phyloP scores from a whole-genome alignment of 495 filamentous ascomycete species.

The Lentithecium fluviatile region DNA sequence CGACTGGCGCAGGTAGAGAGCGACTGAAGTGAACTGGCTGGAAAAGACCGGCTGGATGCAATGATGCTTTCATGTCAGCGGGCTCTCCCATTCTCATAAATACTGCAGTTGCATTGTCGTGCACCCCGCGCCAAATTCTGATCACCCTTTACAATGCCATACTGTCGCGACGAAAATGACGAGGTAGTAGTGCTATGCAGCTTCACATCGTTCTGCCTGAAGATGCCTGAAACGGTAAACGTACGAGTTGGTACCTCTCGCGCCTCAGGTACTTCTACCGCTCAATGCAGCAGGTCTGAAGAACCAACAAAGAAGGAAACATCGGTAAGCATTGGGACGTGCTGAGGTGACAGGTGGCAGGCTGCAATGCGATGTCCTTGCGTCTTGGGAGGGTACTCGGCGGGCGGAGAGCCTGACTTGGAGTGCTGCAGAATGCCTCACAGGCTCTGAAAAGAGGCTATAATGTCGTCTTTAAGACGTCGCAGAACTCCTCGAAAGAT shows the following conservation, averaged over 20 bases:
- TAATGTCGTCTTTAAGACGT: no score
- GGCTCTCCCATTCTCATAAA: slow-evolving; percentile 6
- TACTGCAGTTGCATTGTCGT: background rate
- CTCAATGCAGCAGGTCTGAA: slow-evolving; percentile 11
- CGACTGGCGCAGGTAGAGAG: slow-evolving; percentile 20
- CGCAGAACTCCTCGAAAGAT: no score
- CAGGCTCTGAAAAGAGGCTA: no score
- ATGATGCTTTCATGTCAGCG: background rate
- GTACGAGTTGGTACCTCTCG: slow-evolving; percentile 8
- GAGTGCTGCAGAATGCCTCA: no score
- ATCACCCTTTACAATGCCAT: background rate
- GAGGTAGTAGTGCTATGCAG: slow-evolving; percentile 15
- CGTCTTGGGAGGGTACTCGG: no score
- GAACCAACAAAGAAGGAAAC: background rate
- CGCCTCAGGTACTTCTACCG: slow-evolving; percentile 26
- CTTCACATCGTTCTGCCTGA: background rate
- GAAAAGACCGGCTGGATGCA: slow-evolving; percentile 13
- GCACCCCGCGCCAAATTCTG: background rate
- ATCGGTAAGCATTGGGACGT: slow-evolving; percentile 1
- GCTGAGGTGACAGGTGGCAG: no score
- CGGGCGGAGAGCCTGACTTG: no score
- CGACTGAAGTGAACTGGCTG: slow-evolving; percentile 1
- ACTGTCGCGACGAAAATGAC: background rate
- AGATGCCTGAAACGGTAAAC: slow-evolving; percentile 16
- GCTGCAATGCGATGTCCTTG: no score